Base-by-base conservation (phyloP, 73 alveolate species). In the Paramecium octaurelia region DNA sequence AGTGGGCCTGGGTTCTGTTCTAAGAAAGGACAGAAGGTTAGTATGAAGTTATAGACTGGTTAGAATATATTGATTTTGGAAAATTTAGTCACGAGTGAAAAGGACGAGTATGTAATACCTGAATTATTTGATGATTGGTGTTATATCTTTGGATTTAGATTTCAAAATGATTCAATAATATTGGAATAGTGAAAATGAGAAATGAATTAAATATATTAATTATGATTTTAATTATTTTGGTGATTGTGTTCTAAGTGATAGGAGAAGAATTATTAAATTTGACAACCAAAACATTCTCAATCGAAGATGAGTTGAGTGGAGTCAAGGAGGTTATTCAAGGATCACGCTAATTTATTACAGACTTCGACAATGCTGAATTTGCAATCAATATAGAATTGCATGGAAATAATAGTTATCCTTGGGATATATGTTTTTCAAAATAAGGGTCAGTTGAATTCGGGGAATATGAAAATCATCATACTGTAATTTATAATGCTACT, bases 321-420 rank as follows among this genome's bases (percentile, higher is more conserved):
- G 84, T 64, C 2, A 27, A 27, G 11, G 46, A 27, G 12, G 84
- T 64, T 6, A 64, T 64, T 11, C 84, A 64, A 18, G 84, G 84
- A 64, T 64, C 42, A 14, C 50, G 12, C 27, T 64, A 64, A 12
- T 10, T 11, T 6, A 64, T 64, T 14, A 64, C 50, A 64, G 29
- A 64, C 46, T 64, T 64, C 9, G 84, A 64, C 6, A 64, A 64
- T 64, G 84, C 84, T 12, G 84, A 64, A 64, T 64, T 14, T 64
- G 84, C 84, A 12, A 64, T 64, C 48, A 64, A 64, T 64, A 64
- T 64, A 64, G 84, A 64, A 64, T 64, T 64, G 84, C 10, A 64
- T 8, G 84, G 84, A 21, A 64, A 64, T 64, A 64, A 64, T 29
- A 31, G 50, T 31, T 64, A 9, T 14, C 46, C 84, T 23, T 44